phyloP scores from a whole-genome alignment of 805 yeast species.

The Nakazawaea sp. region DNA sequence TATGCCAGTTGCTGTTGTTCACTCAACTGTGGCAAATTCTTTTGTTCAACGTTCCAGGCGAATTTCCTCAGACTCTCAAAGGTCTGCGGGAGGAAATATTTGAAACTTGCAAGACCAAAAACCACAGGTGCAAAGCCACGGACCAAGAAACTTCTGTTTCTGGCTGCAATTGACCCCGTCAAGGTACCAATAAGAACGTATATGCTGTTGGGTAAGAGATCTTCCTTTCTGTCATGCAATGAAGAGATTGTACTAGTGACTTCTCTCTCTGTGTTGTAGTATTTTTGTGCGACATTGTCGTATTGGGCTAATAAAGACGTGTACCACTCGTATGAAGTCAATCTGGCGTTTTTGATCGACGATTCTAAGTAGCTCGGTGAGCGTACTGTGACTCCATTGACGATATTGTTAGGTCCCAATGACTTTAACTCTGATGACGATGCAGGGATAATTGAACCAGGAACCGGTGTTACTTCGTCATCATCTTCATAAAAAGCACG shows the following conservation, averaged over 20 bases:
- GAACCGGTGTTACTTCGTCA: conserved; percentile 34
- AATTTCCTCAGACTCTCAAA: conserved; percentile 52
- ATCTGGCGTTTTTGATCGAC: conserved; percentile 41
- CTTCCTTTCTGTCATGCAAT: conserved; percentile 61
- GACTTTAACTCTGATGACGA: conserved; percentile 32
- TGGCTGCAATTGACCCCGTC: conserved; percentile 67
- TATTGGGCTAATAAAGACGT: conserved; percentile 30
- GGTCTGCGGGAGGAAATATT: conserved; percentile 66
- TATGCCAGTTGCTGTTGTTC: conserved; percentile 47
- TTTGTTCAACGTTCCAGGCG: conserved; percentile 54
- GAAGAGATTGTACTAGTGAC: conserved; percentile 57
- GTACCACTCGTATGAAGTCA: conserved; percentile 26
- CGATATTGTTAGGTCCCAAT: conserved; percentile 38
- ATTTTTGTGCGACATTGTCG: conserved; percentile 41
- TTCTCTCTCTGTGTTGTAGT: conserved; percentile 53
- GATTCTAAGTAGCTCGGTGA: conserved; percentile 43
- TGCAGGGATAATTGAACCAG: conserved; percentile 42
- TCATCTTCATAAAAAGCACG: conserved; percentile 48
- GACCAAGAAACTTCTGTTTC: conserved; percentile 53
- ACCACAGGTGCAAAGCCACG: conserved; percentile 50
- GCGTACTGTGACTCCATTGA: conserved; percentile 53
- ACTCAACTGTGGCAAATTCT: conserved; percentile 57
- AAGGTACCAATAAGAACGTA: conserved; percentile 65
- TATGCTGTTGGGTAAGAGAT: conserved; percentile 61
- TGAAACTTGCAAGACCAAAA: conserved; percentile 60